Evolutionary conservation across 805 yeast genomes (phyloP).

Genomic region (Hanseniaspora guilliermondii): DNA sequence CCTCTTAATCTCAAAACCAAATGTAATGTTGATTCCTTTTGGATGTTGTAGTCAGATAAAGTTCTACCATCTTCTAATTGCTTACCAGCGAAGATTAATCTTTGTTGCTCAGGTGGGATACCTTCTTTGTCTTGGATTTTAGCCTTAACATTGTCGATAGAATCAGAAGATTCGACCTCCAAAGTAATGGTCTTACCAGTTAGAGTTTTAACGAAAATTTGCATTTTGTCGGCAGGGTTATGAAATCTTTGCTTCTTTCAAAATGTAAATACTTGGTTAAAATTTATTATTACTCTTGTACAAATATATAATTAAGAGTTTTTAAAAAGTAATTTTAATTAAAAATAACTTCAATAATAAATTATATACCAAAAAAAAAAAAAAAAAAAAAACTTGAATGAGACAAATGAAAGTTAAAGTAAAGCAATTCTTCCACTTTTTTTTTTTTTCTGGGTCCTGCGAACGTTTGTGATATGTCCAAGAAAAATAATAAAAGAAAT

Average conservation of each 20-base stretch:
- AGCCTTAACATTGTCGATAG: conserved; percentile 91
- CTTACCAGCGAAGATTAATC: conserved; percentile 95
- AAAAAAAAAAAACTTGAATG: no score
- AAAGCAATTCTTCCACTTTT: no score
- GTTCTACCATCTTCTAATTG: conserved; percentile 96
- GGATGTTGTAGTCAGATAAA: conserved; percentile 93
- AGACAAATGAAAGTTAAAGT: no score
- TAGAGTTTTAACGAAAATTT: conserved; percentile 97
- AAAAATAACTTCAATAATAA: no score
- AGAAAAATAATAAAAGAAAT: no score
- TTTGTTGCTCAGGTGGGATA: conserved; percentile 95
- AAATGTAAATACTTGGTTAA: conserved; percentile 12
- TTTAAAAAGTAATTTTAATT: not conserved
- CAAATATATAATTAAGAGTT: not conserved
- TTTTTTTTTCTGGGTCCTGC: no score
- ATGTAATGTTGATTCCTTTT: conserved; percentile 92
- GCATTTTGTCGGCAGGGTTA: conserved; percentile 52
- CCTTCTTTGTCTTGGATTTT: conserved; percentile 97
- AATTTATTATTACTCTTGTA: not conserved
- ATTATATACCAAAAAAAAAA: no score
- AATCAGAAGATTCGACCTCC: conserved; percentile 95
- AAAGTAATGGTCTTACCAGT: conserved; percentile 98
- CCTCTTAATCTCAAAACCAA: conserved; percentile 97
- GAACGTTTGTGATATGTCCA: no score
- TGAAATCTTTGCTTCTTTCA: conserved; percentile 27